Evolutionary conservation across 306 rosid species (phyloP).

Genomic region (Quercus ilex): DNA sequence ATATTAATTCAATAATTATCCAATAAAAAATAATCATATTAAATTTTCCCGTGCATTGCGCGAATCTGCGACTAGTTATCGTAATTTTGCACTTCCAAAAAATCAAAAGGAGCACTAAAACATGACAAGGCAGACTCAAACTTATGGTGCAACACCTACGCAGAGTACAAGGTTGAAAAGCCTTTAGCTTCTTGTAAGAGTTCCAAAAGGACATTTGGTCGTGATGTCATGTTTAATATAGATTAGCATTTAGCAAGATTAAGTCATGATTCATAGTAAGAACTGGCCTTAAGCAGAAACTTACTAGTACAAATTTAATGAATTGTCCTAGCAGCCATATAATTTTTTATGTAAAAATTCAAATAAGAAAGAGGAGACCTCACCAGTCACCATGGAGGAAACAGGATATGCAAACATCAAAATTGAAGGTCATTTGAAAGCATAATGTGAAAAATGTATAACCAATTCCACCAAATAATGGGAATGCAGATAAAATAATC

Average conservation of each 20-base stretch:
- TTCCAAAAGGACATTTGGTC: neutral
- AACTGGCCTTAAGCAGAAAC: neutral
- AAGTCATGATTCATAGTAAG: neutral
- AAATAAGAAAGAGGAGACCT: neutral
- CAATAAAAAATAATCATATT: too few species aligned
- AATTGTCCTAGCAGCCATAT: neutral
- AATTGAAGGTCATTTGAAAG: neutral
- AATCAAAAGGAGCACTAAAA: neutral
- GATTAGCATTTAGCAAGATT: neutral
- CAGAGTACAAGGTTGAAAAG: neutral
- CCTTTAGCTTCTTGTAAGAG: neutral
- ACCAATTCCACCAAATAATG: neutral
- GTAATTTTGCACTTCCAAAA: neutral
- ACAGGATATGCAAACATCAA: neutral
- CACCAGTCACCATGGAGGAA: neutral
- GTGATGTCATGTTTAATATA: neutral
- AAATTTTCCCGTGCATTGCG: too few species aligned
- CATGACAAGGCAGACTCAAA: too few species aligned
- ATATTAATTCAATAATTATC: too few species aligned
- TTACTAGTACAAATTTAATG: neutral
- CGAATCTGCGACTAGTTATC: neutral
- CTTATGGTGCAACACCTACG: neutral
- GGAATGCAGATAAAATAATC: slow-evolving; percentile 10
- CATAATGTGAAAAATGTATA: neutral
- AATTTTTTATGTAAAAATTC: neutral